phyloP scores from a whole-genome alignment of 768 basidiomycete species.

The Hypholoma sublateritium region DNA sequence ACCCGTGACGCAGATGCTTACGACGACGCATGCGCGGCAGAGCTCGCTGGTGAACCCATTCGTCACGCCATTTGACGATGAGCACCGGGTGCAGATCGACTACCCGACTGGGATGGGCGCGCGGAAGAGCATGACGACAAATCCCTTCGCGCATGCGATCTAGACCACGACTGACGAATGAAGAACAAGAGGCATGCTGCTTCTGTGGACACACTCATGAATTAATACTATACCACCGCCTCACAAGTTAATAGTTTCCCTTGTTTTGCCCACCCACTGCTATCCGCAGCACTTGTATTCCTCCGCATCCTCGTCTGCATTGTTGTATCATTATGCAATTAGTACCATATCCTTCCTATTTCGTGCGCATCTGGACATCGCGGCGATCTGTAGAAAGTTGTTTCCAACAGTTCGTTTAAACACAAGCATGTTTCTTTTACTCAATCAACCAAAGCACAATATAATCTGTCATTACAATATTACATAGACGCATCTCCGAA shows the following conservation, averaged over 20 bases:
- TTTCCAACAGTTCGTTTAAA: not conserved
- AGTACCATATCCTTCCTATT: not conserved
- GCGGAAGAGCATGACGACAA: constrained; percentile 49
- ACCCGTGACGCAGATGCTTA: constrained; percentile 46
- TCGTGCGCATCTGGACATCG: constrained; percentile 22
- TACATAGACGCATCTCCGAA: too few species aligned
- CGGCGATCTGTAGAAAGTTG: constrained; percentile 11
- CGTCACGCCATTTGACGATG: constrained; percentile 80
- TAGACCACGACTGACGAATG: constrained; percentile 1
- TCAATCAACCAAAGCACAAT: not conserved
- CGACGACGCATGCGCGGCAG: constrained; percentile 41
- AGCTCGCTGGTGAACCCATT: constrained; percentile 54
- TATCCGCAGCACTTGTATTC: not conserved
- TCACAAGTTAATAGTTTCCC: not conserved
- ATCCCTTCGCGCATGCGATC: constrained; percentile 44
- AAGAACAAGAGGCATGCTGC: not conserved
- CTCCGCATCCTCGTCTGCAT: not conserved
- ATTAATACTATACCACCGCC: too few species aligned
- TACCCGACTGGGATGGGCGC: constrained; percentile 22
- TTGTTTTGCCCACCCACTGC: not conserved
- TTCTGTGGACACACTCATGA: not conserved
- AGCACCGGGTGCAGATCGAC: constrained; percentile 37
- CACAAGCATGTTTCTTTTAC: not conserved
- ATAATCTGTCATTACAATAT: too few species aligned
- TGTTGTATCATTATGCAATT: constrained; percentile 15